Evolutionary conservation across 208 protist species (phyloP).

Genomic region (Acanthamoeba lenticulata): DNA sequence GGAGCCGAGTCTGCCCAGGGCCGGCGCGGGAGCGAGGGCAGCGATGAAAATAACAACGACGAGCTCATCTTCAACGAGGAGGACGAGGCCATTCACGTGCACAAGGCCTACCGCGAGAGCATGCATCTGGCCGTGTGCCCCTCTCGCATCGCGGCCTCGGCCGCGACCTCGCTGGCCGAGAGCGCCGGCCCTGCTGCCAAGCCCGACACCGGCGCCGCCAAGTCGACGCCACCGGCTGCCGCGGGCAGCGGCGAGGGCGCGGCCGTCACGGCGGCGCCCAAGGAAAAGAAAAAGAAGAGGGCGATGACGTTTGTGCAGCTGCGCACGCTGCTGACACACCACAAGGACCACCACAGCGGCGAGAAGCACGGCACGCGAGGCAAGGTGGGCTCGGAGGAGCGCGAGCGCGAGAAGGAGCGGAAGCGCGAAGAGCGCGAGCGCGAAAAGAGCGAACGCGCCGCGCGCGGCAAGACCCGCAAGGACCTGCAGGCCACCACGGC

Average conservation of each 20-base stretch:
- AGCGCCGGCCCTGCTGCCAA: background rate
- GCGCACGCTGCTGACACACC: background rate
- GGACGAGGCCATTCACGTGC: background rate
- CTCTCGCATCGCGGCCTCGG: background rate
- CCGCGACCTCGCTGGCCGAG: background rate
- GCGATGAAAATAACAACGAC: background rate
- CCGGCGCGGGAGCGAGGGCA: background rate
- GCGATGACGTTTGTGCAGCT: background rate
- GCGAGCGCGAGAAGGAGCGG: background rate
- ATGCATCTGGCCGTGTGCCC: background rate
- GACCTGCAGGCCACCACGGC: background rate
- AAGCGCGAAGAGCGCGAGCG: background rate
- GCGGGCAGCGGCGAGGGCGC: background rate
- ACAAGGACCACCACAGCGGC: background rate
- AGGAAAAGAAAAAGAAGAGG: background rate
- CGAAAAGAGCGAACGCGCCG: background rate
- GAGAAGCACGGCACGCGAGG: background rate
- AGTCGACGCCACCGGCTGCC: background rate
- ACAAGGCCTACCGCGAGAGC: constrained; percentile 10
- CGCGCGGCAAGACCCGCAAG: background rate
- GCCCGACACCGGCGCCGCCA: background rate
- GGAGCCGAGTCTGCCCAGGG: background rate
- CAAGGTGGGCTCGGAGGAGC: background rate
- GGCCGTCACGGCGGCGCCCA: background rate
- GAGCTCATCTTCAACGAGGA: constrained; percentile 15